These are phyloP conservation scores for Oemleria cerasiformis DNA, from an alignment of 306 rosid genomes.

Conservation along the genomic window DNA sequence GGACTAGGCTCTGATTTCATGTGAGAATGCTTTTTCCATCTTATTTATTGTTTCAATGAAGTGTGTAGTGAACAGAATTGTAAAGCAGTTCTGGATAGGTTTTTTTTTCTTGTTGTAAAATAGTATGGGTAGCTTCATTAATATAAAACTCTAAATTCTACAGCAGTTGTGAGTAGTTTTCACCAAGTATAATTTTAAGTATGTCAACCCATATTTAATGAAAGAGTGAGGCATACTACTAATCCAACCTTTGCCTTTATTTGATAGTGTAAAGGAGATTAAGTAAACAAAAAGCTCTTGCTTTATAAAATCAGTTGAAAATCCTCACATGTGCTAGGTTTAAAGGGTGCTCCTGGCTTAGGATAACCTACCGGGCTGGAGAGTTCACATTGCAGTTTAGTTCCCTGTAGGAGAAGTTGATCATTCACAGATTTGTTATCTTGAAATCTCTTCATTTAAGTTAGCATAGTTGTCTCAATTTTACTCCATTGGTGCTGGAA, in stretches of 20 bases:
- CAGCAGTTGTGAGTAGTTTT: neutral
- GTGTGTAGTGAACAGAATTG: neutral
- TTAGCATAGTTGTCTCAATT: neutral
- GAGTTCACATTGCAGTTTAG: neutral
- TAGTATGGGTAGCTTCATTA: neutral
- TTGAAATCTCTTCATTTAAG: neutral
- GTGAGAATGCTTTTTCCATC: neutral
- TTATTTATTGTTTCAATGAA: too few species aligned
- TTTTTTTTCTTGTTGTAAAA: neutral
- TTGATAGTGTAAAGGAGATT: neutral
- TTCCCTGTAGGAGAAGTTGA: constrained; percentile 1
- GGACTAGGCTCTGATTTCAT: neutral
- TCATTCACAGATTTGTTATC: neutral
- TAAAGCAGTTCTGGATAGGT: neutral
- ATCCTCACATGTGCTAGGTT: neutral
- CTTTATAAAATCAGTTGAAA: neutral
- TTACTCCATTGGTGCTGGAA: neutral
- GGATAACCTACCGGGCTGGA: neutral
- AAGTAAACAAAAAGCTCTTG: neutral
- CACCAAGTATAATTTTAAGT: neutral
- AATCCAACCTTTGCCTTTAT: neutral
- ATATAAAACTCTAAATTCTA: neutral
- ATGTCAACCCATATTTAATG: neutral
- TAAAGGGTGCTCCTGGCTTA: too few species aligned
- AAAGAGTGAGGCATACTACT: constrained; percentile 4